Percentiles rank a stretch among this genome's conserved stretches.
phyloP scores from a whole-genome alignment of 805 yeast species.

The Kuraishia cidri region DNA sequence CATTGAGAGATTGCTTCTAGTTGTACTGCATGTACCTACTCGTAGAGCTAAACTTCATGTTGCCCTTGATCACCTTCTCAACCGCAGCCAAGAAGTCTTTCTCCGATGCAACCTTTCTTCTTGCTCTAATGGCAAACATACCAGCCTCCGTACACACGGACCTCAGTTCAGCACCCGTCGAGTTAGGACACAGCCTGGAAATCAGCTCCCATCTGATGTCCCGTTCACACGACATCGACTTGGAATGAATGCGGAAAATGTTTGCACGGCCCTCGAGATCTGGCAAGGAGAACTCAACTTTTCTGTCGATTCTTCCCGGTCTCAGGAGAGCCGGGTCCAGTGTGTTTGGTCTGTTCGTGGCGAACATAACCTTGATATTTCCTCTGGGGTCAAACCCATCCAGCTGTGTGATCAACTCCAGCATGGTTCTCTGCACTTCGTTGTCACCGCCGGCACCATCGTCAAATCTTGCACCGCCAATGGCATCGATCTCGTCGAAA shows the following conservation, averaged over 20 bases:
- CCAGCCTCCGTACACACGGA: conserved; percentile 99
- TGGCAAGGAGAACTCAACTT: conserved; percentile 94
- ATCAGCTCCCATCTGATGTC: conserved; percentile 98
- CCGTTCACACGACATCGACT: conserved; percentile 96
- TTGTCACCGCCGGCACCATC: conserved; percentile 99
- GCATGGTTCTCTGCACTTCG: conserved; percentile 98
- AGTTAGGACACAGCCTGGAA: conserved; percentile 94
- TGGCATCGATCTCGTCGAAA: conserved; percentile 97
- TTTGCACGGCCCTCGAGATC: conserved; percentile 98
- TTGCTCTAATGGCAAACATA: conserved; percentile 97
- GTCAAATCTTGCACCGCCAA: conserved; percentile 99
- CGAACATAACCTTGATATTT: conserved; percentile 98
- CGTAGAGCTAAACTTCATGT: conserved; percentile 94
- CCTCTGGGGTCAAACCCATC: conserved; percentile 99
- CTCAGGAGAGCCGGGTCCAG: conserved; percentile 95
- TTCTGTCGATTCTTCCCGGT: conserved; percentile 98
- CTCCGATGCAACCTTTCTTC: conserved; percentile 97
- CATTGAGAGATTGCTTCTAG: conserved; percentile 18
- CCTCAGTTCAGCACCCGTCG: conserved; percentile 97
- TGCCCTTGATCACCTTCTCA: conserved; percentile 97
- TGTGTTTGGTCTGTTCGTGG: conserved; percentile 97
- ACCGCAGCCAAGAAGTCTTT: conserved; percentile 97
- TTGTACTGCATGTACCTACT: conserved; percentile 98
- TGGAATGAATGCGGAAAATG: conserved; percentile 93
- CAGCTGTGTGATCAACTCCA: conserved; percentile 93